Evolutionary conservation across 768 basidiomycete genomes (phyloP).

Genomic region (Trametes cubensis): DNA sequence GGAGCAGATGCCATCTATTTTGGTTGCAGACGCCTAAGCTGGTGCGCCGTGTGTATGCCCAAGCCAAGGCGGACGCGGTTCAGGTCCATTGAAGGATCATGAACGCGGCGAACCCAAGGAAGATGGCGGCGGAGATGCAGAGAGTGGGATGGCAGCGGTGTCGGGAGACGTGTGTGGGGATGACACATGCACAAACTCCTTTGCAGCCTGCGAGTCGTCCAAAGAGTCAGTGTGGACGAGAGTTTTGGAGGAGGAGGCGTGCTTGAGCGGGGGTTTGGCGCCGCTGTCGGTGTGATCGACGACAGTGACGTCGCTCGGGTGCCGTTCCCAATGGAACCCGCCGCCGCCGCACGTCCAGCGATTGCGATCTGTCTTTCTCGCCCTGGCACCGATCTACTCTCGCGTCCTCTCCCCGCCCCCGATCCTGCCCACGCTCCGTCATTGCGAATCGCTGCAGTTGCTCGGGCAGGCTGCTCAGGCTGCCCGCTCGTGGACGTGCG

Average conservation of each 20-base stretch:
- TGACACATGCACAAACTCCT: not conserved
- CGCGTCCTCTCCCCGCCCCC: not conserved
- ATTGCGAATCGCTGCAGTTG: not conserved
- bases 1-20: not conserved
- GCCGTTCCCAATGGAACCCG: not conserved
- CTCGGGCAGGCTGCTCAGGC: slow-evolving; percentile 3
- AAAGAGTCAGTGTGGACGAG: not conserved
- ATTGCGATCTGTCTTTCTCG: slow-evolving; percentile 4
- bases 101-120: not conserved
- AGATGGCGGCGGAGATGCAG: not conserved
- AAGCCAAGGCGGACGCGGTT: not conserved
- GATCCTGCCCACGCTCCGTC: not conserved
- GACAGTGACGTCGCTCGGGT: slow-evolving; percentile 3
- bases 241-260: slow-evolving; percentile 1
- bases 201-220: not conserved
- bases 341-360: slow-evolving; percentile 7
- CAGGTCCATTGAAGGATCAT: not conserved
- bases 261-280: slow-evolving; percentile 1
- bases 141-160: not conserved
- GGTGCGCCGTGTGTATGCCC: slow-evolving; percentile 15
- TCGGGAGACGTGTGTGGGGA: not conserved
- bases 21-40: slow-evolving; percentile 5
- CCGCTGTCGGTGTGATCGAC: not conserved
- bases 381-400: no score
- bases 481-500: slow-evolving; percentile 1